Evolutionary conservation across 2,329 filamentous ascomycete genomes (phyloP).

Genomic region (Colletotrichum karsti): DNA sequence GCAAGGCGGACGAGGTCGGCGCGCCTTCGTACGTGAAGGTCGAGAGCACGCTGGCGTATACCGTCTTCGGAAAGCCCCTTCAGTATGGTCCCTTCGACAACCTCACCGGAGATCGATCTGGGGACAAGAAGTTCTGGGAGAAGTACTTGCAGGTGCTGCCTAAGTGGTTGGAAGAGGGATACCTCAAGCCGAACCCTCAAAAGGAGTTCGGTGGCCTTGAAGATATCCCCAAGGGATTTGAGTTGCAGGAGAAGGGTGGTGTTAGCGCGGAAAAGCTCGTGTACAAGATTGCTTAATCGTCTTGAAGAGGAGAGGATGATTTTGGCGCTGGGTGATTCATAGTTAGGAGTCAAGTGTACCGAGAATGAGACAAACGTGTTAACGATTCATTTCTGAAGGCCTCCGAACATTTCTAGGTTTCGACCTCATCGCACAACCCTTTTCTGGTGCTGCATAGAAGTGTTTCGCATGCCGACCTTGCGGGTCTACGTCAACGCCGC

Average conservation of each 20-base stretch:
- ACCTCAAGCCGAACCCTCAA: slow-evolving; percentile 18
- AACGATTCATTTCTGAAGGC: too few relatives aligned
- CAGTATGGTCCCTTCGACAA: slow-evolving; percentile 12
- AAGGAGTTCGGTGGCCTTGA: slow-evolving; percentile 20
- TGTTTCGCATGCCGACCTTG: too few relatives aligned
- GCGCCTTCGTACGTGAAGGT: slow-evolving; percentile 21
- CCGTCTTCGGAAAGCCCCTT: slow-evolving; percentile 12
- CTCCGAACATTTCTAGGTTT: too few relatives aligned
- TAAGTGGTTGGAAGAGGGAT: slow-evolving; percentile 11
- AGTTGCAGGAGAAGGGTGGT: slow-evolving; percentile 14
- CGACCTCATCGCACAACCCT: too few relatives aligned
- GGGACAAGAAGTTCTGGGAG: slow-evolving; percentile 26
- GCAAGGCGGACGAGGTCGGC: slow-evolving; percentile 21
- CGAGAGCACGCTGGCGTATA: slow-evolving; percentile 24
- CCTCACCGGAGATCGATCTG: not conserved
- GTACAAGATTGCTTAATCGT: slow-evolving; percentile 7
- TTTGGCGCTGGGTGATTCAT: too few relatives aligned
- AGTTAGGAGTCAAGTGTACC: too few relatives aligned
- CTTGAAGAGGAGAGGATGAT: not conserved
- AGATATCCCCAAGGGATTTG: slow-evolving; percentile 20
- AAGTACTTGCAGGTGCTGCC: slow-evolving; percentile 10
- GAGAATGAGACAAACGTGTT: too few relatives aligned
- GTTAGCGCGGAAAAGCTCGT: slow-evolving; percentile 25
- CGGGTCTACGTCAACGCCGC: too few relatives aligned
- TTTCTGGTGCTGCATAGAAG: too few relatives aligned